Conservation (phyloP, 805 yeast genomes). For the Dipodascus geniculatus region DNA sequence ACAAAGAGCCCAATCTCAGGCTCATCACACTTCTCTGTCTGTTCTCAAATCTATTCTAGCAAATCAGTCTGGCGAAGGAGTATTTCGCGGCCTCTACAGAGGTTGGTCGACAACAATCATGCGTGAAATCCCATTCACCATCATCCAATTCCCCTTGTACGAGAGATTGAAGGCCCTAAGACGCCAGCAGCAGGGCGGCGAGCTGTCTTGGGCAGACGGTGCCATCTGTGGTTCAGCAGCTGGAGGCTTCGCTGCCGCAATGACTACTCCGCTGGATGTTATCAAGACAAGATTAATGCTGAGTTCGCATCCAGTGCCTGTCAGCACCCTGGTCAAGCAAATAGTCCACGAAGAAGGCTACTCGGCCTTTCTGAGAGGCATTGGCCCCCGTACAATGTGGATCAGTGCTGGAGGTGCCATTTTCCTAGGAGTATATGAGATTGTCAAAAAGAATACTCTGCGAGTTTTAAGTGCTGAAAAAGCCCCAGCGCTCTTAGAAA, state of each 20-base stretch:
- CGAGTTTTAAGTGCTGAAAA: neutral
- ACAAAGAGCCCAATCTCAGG: slow-evolving; percentile 80
- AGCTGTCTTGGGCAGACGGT: slow-evolving; percentile 58
- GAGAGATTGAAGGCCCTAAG: slow-evolving; percentile 65
- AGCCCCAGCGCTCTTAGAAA: neutral
- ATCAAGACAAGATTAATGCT: slow-evolving; percentile 90
- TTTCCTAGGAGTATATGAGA: slow-evolving; percentile 87
- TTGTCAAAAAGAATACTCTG: slow-evolving; percentile 19
- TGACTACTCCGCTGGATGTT: slow-evolving; percentile 90
- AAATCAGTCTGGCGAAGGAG: slow-evolving; percentile 69
- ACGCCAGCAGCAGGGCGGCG: slow-evolving; percentile 32
- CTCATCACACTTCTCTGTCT: slow-evolving; percentile 44
- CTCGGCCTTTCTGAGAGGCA: slow-evolving; percentile 62
- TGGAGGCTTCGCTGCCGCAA: slow-evolving; percentile 91
- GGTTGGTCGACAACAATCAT: slow-evolving; percentile 90
- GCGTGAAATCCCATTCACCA: slow-evolving; percentile 94
- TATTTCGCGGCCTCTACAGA: slow-evolving; percentile 66
- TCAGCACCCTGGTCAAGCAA: slow-evolving; percentile 35
- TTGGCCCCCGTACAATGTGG: slow-evolving; percentile 96
- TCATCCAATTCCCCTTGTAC: slow-evolving; percentile 90
- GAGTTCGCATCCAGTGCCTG: slow-evolving; percentile 36
- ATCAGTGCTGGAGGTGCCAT: slow-evolving; percentile 98
- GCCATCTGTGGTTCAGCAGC: slow-evolving; percentile 86
- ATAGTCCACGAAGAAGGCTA: slow-evolving; percentile 66
- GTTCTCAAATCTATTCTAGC: slow-evolving; percentile 52